These are phyloP conservation scores for Bruguiera gymnorhiza DNA, from an alignment of 345 rosid species.

Conservation along the genomic window DNA sequence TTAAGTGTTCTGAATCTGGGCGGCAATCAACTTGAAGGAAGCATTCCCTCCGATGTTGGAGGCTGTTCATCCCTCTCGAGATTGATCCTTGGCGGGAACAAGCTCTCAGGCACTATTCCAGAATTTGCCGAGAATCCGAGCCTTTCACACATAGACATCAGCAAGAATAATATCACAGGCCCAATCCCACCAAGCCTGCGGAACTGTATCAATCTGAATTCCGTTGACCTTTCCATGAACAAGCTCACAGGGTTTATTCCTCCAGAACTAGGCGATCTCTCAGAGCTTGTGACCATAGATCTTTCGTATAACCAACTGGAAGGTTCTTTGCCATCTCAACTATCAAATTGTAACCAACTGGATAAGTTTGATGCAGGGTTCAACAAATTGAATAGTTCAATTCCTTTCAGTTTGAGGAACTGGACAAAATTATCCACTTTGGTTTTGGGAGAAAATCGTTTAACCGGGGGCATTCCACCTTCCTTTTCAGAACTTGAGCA, in stretches of 20 bases:
- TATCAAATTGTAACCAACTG: conserved; percentile 44
- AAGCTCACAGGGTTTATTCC: conserved; percentile 58
- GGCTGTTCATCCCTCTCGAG: conserved; percentile 54
- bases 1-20: conserved; percentile 53
- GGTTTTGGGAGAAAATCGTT: conserved; percentile 52
- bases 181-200: conserved; percentile 54
- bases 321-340: conserved; percentile 61
- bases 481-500: conserved; percentile 46
- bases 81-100: conserved; percentile 55
- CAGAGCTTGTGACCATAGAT: conserved; percentile 35
- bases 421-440: conserved; percentile 55
- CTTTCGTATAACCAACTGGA: conserved; percentile 57
- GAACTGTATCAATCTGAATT: conserved; percentile 42
- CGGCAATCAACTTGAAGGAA: conserved; percentile 53
- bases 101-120: conserved; percentile 56
- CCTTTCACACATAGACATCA: conserved; percentile 51
- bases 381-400: conserved; percentile 56
- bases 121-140: conserved; percentile 42
- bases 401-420: conserved; percentile 42
- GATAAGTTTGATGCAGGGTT: conserved; percentile 53
- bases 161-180: conserved; percentile 56
- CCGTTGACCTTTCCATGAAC: conserved; percentile 58
- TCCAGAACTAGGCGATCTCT: conserved; percentile 50
- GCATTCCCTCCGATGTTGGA: conserved; percentile 54
- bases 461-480: conserved; percentile 60